phyloP scores from a whole-genome alignment of 2,329 filamentous ascomycete genomes.

The Akanthomyces lecanii region DNA sequence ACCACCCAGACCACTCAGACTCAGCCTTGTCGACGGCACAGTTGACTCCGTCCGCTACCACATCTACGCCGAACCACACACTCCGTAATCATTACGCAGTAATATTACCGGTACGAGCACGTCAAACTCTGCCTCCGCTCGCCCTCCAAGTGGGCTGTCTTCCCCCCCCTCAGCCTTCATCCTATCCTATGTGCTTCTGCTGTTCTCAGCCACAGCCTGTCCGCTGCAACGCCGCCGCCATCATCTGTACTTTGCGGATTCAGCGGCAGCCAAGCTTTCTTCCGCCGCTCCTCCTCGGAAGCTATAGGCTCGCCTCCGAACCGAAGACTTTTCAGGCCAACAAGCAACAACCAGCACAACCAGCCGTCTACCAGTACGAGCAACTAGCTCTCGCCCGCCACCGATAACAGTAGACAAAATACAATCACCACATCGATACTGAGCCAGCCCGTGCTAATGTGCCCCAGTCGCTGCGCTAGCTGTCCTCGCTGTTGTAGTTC shows the following conservation, averaged over 20 bases:
- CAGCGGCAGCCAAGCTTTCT: no score
- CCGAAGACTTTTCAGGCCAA: not conserved
- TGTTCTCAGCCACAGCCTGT: not conserved
- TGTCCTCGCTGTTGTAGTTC: not conserved
- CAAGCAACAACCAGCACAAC: not conserved
- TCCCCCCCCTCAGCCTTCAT: not conserved
- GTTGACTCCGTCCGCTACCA: not conserved
- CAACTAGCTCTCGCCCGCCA: not conserved
- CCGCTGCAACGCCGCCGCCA: not conserved
- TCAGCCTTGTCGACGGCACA: not conserved
- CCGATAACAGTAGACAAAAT: not conserved
- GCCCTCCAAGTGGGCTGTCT: not conserved
- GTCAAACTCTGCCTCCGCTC: not conserved
- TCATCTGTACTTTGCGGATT: not conserved
- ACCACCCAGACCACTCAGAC: not conserved
- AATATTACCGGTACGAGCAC: slow-evolving; percentile 2
- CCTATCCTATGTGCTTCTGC: not conserved
- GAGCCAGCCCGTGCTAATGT: not conserved
- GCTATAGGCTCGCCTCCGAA: not conserved
- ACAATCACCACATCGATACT: slow-evolving; percentile 3
- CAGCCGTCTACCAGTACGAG: no score
- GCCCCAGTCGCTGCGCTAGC: slow-evolving; percentile 2
- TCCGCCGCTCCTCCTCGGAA: not conserved
- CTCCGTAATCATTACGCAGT: not conserved
- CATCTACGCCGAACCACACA: not conserved